Base-by-base conservation (phyloP, 345 rosid species). In the Jatropha curcas region DNA sequence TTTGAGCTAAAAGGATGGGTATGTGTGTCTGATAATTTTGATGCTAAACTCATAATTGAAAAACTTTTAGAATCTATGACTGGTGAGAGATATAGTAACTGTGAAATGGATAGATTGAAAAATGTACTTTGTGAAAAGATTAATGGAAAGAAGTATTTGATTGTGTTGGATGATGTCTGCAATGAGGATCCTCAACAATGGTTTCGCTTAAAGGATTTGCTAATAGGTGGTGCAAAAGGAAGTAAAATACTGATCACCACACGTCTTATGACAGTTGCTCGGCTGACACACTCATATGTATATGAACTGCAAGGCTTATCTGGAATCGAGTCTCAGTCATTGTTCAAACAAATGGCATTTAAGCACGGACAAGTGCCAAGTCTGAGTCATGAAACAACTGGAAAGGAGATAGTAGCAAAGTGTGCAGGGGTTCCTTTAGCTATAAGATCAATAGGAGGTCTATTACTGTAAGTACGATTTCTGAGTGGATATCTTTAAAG, bases 121-220 rank as follows among this genome's bases (percentile, higher is more conserved):
- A 35, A 35, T 35, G 7, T 35, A 5, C 39, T 35, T 8, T 8
- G 7, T 35, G 39, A 35, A 35, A 35, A 35, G 7, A 35, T 71
- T 13, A 57, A 79, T 51, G 65, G 73, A 30, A 64, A 61, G 3
- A 72, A 43, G 57, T 80, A 67, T 27, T 59, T 80, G 37, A 76
- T 80, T 2, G 61, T 80, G 19, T 72, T 76, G 10, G 80, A 80
- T 31, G 67, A 80, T 24, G 70, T 76, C 3, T 80, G 83, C 77
- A 58, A 65, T 20, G 80, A 22, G 1, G 41, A 37, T 35, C 25
- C 17, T 14, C 5, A 17, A 7, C 35, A 19, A 61, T 71, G 67
- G 68, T 19, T 7, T 24, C 5, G 25, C 2, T 72, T 72, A 16
- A 17, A 48, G 56, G 7, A 35, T 5, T 22, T 17, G 2, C 61